Percentiles rank a stretch among this genome's conserved stretches.
phyloP scores from a whole-genome alignment of 257 asterid genomes.

The Rhazya stricta region DNA sequence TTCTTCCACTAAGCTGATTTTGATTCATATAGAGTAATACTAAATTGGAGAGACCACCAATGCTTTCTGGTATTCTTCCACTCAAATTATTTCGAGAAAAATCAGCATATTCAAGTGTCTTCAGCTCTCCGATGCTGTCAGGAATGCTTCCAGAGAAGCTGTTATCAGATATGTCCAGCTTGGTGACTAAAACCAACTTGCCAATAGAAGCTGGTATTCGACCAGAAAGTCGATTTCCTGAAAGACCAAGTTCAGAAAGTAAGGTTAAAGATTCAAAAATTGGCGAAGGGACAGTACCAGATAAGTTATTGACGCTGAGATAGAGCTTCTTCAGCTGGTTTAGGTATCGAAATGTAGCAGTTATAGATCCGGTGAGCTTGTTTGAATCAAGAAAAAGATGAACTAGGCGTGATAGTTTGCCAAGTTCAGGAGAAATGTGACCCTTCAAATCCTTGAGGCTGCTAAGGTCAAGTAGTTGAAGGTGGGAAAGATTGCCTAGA shows the following conservation, averaged over 20 bases:
- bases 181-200: constrained; percentile 26
- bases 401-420: constrained; percentile 30
- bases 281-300: constrained; percentile 39
- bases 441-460: constrained; percentile 46
- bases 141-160: constrained; percentile 47
- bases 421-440: constrained; percentile 45
- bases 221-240: constrained; percentile 44
- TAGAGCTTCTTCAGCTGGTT: constrained; percentile 24
- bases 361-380: constrained; percentile 45
- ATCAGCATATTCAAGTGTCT: constrained; percentile 29
- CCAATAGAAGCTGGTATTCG: constrained; percentile 46
- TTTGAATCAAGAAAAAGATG: constrained; percentile 36
- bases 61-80: constrained; percentile 47
- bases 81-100: constrained; percentile 40
- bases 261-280: constrained; percentile 29
- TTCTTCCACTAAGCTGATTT: constrained; percentile 41
- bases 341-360: constrained; percentile 28
- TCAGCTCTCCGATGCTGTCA: constrained; percentile 35
- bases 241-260: constrained; percentile 33
- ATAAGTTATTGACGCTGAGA: constrained; percentile 35
- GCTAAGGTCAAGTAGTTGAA: constrained; percentile 46
- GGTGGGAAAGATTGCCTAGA: constrained; percentile 50
- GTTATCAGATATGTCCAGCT: constrained; percentile 41
- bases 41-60: constrained; percentile 35
- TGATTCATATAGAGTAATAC: constrained; percentile 23